Conservation (phyloP, 495 filamentous ascomycete genomes). For the Xeromyces bisporus region DNA sequence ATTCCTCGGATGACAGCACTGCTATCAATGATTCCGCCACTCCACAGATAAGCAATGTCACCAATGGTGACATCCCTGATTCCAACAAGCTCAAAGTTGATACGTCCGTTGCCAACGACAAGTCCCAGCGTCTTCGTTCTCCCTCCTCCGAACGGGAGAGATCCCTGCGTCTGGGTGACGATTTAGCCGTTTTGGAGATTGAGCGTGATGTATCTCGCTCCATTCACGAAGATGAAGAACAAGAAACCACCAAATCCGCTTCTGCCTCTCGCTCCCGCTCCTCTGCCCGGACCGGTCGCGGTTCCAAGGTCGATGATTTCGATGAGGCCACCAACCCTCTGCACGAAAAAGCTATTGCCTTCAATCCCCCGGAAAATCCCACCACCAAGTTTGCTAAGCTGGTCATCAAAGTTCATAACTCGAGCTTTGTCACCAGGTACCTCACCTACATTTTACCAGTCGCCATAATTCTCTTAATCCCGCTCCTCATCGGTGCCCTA, state of each 20-base stretch:
- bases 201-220: slow-evolving; percentile 53
- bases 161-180: slow-evolving; percentile 60
- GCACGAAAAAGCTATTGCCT: slow-evolving; percentile 51
- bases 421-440: slow-evolving; percentile 67
- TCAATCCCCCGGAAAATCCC: slow-evolving; percentile 52
- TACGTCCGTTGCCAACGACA: slow-evolving; percentile 14
- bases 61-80: too few relatives aligned
- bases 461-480: slow-evolving; percentile 57
- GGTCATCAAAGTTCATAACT: slow-evolving; percentile 51
- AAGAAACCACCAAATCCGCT: slow-evolving; percentile 17
- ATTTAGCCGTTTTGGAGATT: slow-evolving; percentile 64
- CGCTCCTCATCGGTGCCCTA: slow-evolving; percentile 60
- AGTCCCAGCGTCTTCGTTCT: slow-evolving; percentile 16
- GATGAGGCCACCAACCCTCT: slow-evolving; percentile 57
- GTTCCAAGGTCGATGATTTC: slow-evolving; percentile 66
- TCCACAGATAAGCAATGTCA: too few relatives aligned
- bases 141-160: slow-evolving; percentile 45
- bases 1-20: too few relatives aligned
- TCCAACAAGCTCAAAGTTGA: slow-evolving; percentile 18
- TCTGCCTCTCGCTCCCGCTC: slow-evolving; percentile 35
- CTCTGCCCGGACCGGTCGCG: too few relatives aligned
- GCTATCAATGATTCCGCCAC: too few relatives aligned
- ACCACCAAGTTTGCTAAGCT: slow-evolving; percentile 41
- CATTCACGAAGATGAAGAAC: slow-evolving; percentile 25
- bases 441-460: slow-evolving; percentile 73